A percentile compares a stretch with the other conserved stretches of the same genome.
Evolutionary conservation across 2,329 filamentous ascomycete species (phyloP).

Genomic region (Venturiaceae sp.): DNA sequence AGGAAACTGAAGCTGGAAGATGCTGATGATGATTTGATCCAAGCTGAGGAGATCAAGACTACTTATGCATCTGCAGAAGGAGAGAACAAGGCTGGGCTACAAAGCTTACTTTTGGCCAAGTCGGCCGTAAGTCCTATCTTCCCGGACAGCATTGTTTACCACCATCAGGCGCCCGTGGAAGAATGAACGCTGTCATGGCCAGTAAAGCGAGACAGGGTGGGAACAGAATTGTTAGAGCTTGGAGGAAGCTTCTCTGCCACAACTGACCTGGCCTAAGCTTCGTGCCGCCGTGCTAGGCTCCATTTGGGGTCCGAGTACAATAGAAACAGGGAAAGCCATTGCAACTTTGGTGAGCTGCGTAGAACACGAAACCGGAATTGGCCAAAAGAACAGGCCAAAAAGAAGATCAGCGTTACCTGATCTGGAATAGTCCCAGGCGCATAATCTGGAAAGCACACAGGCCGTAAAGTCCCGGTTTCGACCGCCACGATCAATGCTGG

Average conservation of each 20-base stretch:
- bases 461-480: neutral
- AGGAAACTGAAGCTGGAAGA: slow-evolving; percentile 4
- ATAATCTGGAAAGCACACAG: neutral
- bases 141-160: neutral
- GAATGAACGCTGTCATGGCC: neutral
- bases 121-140: neutral
- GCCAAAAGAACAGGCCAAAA: neutral
- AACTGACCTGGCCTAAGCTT: neutral
- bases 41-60: neutral
- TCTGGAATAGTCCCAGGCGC: neutral
- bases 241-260: neutral
- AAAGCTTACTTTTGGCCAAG: neutral
- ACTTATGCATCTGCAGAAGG: neutral
- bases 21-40: slow-evolving; percentile 2
- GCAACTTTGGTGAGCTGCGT: neutral
- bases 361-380: neutral
- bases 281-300: neutral
- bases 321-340: neutral
- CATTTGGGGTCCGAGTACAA: neutral
- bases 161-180: neutral
- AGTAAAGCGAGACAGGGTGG: neutral
- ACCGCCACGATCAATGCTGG: neutral
- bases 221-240: neutral
- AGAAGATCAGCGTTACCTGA: neutral
- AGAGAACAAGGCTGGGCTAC: neutral